Evolutionary conservation across 306 rosid genomes (phyloP).

Genomic region (Quercus glauca): DNA sequence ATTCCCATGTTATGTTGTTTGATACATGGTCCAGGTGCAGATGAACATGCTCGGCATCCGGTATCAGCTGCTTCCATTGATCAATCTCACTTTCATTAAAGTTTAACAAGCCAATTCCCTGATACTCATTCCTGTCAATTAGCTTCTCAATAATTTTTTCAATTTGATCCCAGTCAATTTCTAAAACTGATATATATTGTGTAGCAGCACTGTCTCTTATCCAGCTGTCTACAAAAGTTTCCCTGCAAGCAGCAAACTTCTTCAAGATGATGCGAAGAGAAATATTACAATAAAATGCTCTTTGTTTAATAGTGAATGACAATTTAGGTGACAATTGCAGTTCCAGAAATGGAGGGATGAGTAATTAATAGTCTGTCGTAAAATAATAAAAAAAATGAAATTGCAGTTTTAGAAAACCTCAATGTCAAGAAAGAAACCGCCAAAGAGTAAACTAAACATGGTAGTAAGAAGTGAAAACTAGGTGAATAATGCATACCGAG

Average conservation of each 20-base stretch:
- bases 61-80: slow-evolving; percentile 66
- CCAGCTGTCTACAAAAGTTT: slow-evolving; percentile 36
- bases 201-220: slow-evolving; percentile 26
- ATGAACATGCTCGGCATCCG: slow-evolving; percentile 59
- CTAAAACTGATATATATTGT: slow-evolving; percentile 48
- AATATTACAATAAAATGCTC: slow-evolving; percentile 12
- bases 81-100: slow-evolving; percentile 68
- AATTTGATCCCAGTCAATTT: slow-evolving; percentile 70
- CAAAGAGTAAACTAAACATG: neutral
- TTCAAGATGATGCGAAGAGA: slow-evolving; percentile 1
- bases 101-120: slow-evolving; percentile 79
- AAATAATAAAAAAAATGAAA: neutral
- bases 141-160: slow-evolving; percentile 44
- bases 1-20: slow-evolving; percentile 63
- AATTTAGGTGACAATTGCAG: neutral
- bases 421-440: neutral
- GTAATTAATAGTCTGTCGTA: neutral
- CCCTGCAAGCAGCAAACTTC: slow-evolving; percentile 32
- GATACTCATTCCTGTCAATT: slow-evolving; percentile 49
- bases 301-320: neutral
- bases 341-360: slow-evolving; percentile 3
- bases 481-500: slow-evolving; percentile 45
- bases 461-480: slow-evolving; percentile 1
- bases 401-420: neutral
- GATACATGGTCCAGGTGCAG: slow-evolving; percentile 49